These are phyloP conservation scores for Stagonosporopsis rhizophila DNA, from an alignment of 2,329 filamentous ascomycete species.

Conservation along the genomic window DNA sequence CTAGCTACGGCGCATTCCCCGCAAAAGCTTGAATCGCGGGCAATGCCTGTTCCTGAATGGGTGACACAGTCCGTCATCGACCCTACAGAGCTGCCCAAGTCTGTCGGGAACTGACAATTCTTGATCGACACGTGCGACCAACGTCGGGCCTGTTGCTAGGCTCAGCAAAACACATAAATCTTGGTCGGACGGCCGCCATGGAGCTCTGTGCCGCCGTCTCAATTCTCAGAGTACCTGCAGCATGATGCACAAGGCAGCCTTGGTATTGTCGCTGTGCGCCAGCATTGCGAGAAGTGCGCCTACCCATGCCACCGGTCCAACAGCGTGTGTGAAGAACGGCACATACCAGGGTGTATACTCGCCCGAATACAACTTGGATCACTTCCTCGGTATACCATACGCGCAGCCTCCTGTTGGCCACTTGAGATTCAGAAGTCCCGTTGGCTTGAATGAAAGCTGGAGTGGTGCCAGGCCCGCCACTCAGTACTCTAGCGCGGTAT, in stretches of 20 bases:
- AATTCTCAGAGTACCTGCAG: background rate
- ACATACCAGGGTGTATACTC: slow-evolving; percentile 50
- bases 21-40: slow-evolving; percentile 11
- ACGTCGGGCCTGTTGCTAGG: background rate
- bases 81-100: background rate
- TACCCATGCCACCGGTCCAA: slow-evolving; percentile 32
- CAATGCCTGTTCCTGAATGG: slow-evolving; percentile 1
- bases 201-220: slow-evolving; percentile 46
- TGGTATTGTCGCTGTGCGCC: slow-evolving; percentile 23
- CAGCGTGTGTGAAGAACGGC: slow-evolving; percentile 53
- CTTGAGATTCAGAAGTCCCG: slow-evolving; percentile 60
- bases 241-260: slow-evolving; percentile 25
- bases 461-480: slow-evolving; percentile 48
- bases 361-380: slow-evolving; percentile 53
- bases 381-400: slow-evolving; percentile 60
- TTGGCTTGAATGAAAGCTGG: slow-evolving; percentile 54
- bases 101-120: slow-evolving; percentile 9
- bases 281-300: slow-evolving; percentile 21
- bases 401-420: slow-evolving; percentile 46
- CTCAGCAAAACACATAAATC: slow-evolving; percentile 6
- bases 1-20: slow-evolving; percentile 9
- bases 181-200: background rate
- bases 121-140: slow-evolving; percentile 1
- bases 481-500: slow-evolving; percentile 34
- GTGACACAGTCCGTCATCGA: slow-evolving; percentile 1